Evolutionary conservation across 164 flowering plant species (phyloP), one percentile per base, ranked within the genome.

Genomic region (Macadamia tetraphylla): DNA sequence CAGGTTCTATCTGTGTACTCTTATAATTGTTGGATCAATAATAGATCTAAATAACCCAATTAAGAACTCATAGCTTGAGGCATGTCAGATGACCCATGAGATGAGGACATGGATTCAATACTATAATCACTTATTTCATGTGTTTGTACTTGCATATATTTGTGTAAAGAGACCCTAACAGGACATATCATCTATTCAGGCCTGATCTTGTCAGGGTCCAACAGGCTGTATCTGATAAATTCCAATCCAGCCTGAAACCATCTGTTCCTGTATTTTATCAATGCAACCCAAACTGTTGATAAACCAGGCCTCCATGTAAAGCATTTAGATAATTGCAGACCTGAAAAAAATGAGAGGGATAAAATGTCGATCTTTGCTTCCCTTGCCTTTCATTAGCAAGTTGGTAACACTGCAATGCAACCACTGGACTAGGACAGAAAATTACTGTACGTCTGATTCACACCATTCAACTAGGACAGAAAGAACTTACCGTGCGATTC

Each of bases 371-470:
- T 12, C 13, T 53, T 53, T 14, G 13, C 18, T 14, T 14, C 53
- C 11, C 53, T 49, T 29, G 1, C 6, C 11, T 58, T 29, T 58
- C 7, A 3, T 11, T 11, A 3, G 15, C 10, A 31, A 18, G 11
- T 29, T 9, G 14, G 43, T 43, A 60, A 60, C 13, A 60, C 14
- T 10, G 8, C 0, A 31, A 60, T 12, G 11, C 43, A 6, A 10
- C 14, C 62, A 32, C 62, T 8, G 8, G 43, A 15, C 62, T 10
- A 3, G 23, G 6, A 23, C 23, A 23, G 23, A 23, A 23, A 12
- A 18, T 72, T 82, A 92, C 97, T 81, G 83, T 64, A 31, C 88
- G 23, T 23, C 23, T 23, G 94, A 72, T 92, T 94, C 6, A 94
- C 99, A 60, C 97, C 96, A 79, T 23, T 23, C 23, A 23, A 15